Percentiles rank a stretch among this genome's conserved stretches.
Conservation (phyloP, 2,329 filamentous ascomycete species). For the Penicillium sp. region DNA sequence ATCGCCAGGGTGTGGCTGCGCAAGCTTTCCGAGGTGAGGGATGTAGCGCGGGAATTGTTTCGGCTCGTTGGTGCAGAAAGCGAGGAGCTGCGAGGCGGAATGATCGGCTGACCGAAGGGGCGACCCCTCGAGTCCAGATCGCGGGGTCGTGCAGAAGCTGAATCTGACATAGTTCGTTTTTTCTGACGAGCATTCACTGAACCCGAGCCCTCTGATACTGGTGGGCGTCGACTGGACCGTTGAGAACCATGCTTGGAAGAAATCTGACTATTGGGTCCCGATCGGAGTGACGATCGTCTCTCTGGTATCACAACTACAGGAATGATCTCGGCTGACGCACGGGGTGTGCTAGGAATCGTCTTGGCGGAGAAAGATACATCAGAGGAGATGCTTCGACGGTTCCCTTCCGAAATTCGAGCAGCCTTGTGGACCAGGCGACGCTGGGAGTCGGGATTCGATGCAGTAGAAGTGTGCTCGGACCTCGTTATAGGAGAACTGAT, state of each 20-base stretch:
- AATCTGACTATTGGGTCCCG: conserved; percentile 36
- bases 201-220: conserved; percentile 33
- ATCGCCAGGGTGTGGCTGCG: conserved; percentile 34
- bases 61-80: conserved; percentile 49
- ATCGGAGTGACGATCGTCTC: conserved; percentile 46
- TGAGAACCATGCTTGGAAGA: conserved; percentile 41
- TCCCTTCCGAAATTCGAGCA: conserved; percentile 50
- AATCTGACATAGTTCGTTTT: conserved; percentile 44
- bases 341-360: conserved; percentile 30
- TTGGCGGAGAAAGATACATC: conserved; percentile 41
- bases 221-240: conserved; percentile 38
- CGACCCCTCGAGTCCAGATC: conserved; percentile 31
- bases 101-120: conserved; percentile 28
- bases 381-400: conserved; percentile 45
- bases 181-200: conserved; percentile 35
- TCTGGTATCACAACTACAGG: conserved; percentile 51
- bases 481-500: conserved; percentile 46
- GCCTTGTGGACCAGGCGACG: conserved; percentile 54
- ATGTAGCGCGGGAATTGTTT: conserved; percentile 46
- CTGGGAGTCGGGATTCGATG: conserved; percentile 44
- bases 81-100: conserved; percentile 46
- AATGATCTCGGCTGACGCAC: conserved; percentile 41
- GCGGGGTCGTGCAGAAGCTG: conserved; percentile 27
- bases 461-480: conserved; percentile 48
- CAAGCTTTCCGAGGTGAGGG: conserved; percentile 46